phyloP scores from a whole-genome alignment of 1,284 basidiomycete genomes.

The Entoloma clypeatum region DNA sequence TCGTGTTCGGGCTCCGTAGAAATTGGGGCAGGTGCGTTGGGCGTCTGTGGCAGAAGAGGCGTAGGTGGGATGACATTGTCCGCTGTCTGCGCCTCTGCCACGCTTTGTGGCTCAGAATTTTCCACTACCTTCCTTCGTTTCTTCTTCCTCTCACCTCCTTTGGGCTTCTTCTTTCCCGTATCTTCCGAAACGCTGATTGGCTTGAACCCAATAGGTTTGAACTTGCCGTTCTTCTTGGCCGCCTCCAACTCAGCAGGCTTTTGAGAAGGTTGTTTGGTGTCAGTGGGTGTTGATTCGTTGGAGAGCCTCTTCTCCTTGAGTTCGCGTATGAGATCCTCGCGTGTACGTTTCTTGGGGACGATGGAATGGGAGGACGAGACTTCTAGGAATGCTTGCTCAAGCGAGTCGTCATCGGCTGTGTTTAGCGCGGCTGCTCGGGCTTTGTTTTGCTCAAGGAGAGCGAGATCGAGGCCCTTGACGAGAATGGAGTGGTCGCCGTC shows the following conservation, averaged over 20 bases:
- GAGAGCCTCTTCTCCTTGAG: constrained; percentile 70
- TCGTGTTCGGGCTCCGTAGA: constrained; percentile 30
- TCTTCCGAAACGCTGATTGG: constrained; percentile 48
- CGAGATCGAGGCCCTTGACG: constrained; percentile 88
- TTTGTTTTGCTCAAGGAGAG: constrained; percentile 81
- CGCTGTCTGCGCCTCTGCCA: background rate
- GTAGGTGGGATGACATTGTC: constrained; percentile 16
- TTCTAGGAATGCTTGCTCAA: constrained; percentile 70
- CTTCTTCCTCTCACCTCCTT: constrained; percentile 46
- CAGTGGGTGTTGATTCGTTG: no score
- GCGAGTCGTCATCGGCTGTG: constrained; percentile 64
- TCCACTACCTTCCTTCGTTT: constrained; percentile 43
- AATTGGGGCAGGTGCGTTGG: constrained; percentile 12
- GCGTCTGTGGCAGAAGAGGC: constrained; percentile 6
- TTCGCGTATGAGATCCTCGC: constrained; percentile 70
- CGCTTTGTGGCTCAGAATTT: constrained; percentile 3
- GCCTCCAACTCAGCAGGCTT: no score
- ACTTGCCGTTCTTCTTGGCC: constrained; percentile 64
- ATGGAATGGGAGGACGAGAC: constrained; percentile 23
- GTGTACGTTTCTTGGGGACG: constrained; percentile 59
- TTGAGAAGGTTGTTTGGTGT: no score
- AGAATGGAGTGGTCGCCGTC: constrained; percentile 83
- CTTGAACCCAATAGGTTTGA: constrained; percentile 77
- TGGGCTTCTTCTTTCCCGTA: constrained; percentile 55
- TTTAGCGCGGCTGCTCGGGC: constrained; percentile 51